Percentiles rank a stretch among this genome's conserved stretches.
These are phyloP conservation scores for Podochytrium sp. DNA, from an alignment of 192 early-diverging fungal genomes.

Conservation along the genomic window DNA sequence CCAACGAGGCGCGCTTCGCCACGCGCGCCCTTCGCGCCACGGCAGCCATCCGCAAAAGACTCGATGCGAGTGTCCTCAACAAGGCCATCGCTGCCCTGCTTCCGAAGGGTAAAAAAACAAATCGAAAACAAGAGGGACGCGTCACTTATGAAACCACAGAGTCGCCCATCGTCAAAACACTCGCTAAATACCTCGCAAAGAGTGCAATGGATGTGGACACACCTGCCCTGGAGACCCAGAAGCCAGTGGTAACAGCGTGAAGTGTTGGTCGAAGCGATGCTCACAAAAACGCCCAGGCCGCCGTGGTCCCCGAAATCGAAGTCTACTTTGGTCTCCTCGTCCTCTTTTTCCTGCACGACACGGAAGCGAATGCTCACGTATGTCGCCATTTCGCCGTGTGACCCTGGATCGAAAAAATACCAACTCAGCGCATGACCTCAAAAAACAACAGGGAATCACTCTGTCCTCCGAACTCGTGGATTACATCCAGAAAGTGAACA, in stretches of 20 bases:
- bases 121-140: too few relatives aligned
- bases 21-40: slow-evolving; percentile 86
- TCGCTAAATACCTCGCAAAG: neutral
- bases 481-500: slow-evolving; percentile 70
- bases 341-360: slow-evolving; percentile 81
- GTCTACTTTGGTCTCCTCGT: slow-evolving; percentile 83
- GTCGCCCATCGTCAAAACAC: too few relatives aligned
- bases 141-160: too few relatives aligned
- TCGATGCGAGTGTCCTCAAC: slow-evolving; percentile 67
- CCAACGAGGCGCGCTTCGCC: slow-evolving; percentile 85
- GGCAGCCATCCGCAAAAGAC: slow-evolving; percentile 77
- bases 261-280: neutral
- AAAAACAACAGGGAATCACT: slow-evolving; percentile 61
- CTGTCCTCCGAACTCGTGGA: slow-evolving; percentile 71
- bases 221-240: neutral
- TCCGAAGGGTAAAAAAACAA: slow-evolving; percentile 39
- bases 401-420: neutral
- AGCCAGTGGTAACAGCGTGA: too few relatives aligned
- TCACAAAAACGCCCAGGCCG: neutral
- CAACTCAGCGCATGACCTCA: too few relatives aligned
- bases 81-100: slow-evolving; percentile 45
- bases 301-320: slow-evolving; percentile 77
- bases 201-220: neutral
- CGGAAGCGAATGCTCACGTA: slow-evolving; percentile 12
- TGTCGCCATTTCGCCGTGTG: neutral